Evolutionary conservation across 2,329 filamentous ascomycete species (phyloP).

Genomic region (Colletotrichum somersetense): DNA sequence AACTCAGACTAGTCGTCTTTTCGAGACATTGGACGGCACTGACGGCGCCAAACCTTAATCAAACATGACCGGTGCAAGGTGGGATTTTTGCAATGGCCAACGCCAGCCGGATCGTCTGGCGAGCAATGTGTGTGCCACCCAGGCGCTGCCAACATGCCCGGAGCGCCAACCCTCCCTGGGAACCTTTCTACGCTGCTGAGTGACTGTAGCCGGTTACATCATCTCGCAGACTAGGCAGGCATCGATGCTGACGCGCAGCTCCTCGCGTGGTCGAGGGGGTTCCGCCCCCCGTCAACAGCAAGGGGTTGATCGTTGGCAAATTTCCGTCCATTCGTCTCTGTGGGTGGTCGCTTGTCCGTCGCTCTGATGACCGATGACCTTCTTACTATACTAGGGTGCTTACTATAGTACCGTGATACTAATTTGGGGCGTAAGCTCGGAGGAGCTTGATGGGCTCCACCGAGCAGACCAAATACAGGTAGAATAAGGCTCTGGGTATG

Average conservation of each 20-base stretch:
- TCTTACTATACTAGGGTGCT: background rate
- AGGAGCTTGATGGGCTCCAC: background rate
- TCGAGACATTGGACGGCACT: slow-evolving; percentile 26
- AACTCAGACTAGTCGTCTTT: slow-evolving; percentile 2
- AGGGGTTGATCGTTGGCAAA: slow-evolving; percentile 13
- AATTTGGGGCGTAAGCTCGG: background rate
- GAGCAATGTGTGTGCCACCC: background rate
- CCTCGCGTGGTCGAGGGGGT: background rate
- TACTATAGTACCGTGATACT: background rate
- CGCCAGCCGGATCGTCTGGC: slow-evolving; percentile 1
- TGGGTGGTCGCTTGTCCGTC: background rate
- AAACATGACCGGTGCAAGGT: slow-evolving; percentile 25
- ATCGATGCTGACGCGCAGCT: slow-evolving; percentile 26
- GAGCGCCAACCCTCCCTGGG: background rate
- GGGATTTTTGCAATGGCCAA: slow-evolving; percentile 30
- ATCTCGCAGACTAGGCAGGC: slow-evolving; percentile 19
- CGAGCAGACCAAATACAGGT: background rate
- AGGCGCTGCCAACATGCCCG: background rate
- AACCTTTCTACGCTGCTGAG: background rate
- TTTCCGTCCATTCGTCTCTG: slow-evolving; percentile 1
- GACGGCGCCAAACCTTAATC: slow-evolving; percentile 40
- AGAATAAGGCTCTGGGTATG: background rate
- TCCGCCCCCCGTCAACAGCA: slow-evolving; percentile 5
- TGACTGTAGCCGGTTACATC: slow-evolving; percentile 9
- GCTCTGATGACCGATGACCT: background rate